Percentiles rank a stretch among this genome's conserved stretches.
phyloP scores from a whole-genome alignment of 2,329 filamentous ascomycete genomes.

The Penicillium sp. region DNA sequence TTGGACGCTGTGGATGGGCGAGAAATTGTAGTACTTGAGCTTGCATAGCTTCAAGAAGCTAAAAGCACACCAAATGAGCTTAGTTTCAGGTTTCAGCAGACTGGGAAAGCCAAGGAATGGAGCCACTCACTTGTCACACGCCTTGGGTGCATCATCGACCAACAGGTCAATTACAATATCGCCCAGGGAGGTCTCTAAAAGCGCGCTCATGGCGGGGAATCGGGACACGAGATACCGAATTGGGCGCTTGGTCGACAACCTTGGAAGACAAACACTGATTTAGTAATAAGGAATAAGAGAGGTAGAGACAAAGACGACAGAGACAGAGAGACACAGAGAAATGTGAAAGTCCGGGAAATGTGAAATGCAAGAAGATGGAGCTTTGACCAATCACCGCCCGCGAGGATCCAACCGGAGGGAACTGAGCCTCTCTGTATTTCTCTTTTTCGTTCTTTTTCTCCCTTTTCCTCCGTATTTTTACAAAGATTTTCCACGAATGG shows the following conservation, averaged over 20 bases:
- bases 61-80: slow-evolving; percentile 45
- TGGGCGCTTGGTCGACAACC: not conserved
- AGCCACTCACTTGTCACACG: slow-evolving; percentile 83
- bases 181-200: slow-evolving; percentile 87
- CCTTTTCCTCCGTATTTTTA: not conserved
- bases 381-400: slow-evolving; percentile 20
- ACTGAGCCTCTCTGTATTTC: slow-evolving; percentile 2
- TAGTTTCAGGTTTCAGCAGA: slow-evolving; percentile 57
- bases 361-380: slow-evolving; percentile 6
- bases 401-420: slow-evolving; percentile 4
- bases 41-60: slow-evolving; percentile 99
- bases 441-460: not conserved
- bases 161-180: slow-evolving; percentile 94
- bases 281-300: not conserved
- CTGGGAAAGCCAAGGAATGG: slow-evolving; percentile 7
- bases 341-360: not conserved
- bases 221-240: not conserved
- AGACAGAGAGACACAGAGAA: slow-evolving; percentile 7
- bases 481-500: slow-evolving; percentile 1
- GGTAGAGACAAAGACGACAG: slow-evolving; percentile 4
- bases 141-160: slow-evolving; percentile 81
- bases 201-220: slow-evolving; percentile 69
- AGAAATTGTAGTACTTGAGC: slow-evolving; percentile 98
- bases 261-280: not conserved
- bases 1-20: slow-evolving; percentile 86